phyloP scores from a whole-genome alignment of 2,329 filamentous ascomycete species.

The Setomelanomma holmii region DNA sequence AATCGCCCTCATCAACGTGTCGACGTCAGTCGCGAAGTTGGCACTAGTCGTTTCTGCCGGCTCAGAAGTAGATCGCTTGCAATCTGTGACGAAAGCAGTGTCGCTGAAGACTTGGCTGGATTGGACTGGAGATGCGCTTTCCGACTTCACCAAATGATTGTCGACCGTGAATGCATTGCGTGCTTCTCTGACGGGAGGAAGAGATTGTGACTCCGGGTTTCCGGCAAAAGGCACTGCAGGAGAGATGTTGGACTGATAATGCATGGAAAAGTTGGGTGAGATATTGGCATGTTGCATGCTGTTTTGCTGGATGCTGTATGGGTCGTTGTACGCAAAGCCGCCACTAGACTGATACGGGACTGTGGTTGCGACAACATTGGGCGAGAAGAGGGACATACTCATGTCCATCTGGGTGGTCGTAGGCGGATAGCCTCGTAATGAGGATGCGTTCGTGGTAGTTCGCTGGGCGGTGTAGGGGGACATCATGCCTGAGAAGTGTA shows the following conservation, averaged over 20 bases:
- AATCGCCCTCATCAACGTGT: slow-evolving; percentile 87
- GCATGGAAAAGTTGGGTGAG: slow-evolving; percentile 27
- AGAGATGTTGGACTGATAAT: slow-evolving; percentile 33
- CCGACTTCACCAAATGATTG: slow-evolving; percentile 52
- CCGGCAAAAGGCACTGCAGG: slow-evolving; percentile 38
- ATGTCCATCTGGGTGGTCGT: slow-evolving; percentile 44
- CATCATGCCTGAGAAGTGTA: slow-evolving; percentile 39
- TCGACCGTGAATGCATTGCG: slow-evolving; percentile 33
- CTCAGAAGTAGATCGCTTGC: slow-evolving; percentile 58
- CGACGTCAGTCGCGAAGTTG: slow-evolving; percentile 81
- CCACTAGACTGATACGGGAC: slow-evolving; percentile 45
- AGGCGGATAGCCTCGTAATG: slow-evolving; percentile 39
- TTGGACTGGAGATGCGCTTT: slow-evolving; percentile 52
- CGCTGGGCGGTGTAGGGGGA: slow-evolving; percentile 41
- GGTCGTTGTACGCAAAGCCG: slow-evolving; percentile 46
- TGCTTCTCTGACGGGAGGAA: slow-evolving; percentile 38
- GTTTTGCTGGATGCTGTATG: slow-evolving; percentile 45
- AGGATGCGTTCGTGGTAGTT: slow-evolving; percentile 28
- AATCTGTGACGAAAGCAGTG: slow-evolving; percentile 33
- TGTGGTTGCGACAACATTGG: slow-evolving; percentile 35
- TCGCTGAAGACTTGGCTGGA: slow-evolving; percentile 50
- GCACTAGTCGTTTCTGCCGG: slow-evolving; percentile 54
- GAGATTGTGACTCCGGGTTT: slow-evolving; percentile 25
- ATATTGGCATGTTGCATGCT: slow-evolving; percentile 5
- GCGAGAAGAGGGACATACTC: slow-evolving; percentile 44